These are phyloP conservation scores for Rhizomucor miehei DNA, from an alignment of 371 early-diverging fungal genomes.

Conservation along the genomic window DNA sequence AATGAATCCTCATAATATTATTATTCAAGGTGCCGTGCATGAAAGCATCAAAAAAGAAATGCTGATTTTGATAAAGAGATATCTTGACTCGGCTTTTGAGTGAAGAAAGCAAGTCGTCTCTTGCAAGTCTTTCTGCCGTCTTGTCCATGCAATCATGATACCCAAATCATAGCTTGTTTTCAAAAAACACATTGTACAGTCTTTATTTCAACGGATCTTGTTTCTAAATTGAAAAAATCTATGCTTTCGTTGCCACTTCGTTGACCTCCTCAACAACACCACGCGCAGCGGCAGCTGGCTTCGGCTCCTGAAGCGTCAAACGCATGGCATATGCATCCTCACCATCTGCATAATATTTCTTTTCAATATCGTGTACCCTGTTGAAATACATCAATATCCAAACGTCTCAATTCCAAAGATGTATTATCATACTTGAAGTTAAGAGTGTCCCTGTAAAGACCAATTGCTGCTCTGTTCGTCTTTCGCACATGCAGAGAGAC, in stretches of 20 bases:
- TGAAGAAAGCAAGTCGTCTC: too few species aligned
- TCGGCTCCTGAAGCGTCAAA: conserved; percentile 42
- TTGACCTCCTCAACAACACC: conserved; percentile 42
- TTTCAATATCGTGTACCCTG: conserved; percentile 87
- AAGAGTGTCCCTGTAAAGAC: conserved; percentile 88
- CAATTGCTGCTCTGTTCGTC: conserved; percentile 91
- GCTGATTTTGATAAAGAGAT: too few species aligned
- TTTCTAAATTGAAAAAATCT: too few species aligned
- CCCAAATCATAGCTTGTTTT: too few species aligned
- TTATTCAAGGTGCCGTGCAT: too few species aligned
- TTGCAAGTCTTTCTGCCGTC: too few species aligned
- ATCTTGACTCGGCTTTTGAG: too few species aligned
- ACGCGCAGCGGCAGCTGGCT: conserved; percentile 20
- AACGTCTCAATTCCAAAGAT: neutral
- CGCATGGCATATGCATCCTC: conserved; percentile 91
- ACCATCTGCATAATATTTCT: conserved; percentile 97
- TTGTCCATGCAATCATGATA: too few species aligned
- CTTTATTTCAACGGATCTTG: too few species aligned
- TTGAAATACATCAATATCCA: neutral
- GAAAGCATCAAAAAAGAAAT: too few species aligned
- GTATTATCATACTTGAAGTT: conserved; percentile 71
- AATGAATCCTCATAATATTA: too few species aligned
- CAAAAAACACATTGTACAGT: too few species aligned
- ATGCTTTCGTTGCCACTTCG: conserved; percentile 14
- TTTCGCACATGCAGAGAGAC: conserved; percentile 95